Evolutionary conservation across 805 yeast genomes (phyloP).

Genomic region (Yamadazyma philogaea): DNA sequence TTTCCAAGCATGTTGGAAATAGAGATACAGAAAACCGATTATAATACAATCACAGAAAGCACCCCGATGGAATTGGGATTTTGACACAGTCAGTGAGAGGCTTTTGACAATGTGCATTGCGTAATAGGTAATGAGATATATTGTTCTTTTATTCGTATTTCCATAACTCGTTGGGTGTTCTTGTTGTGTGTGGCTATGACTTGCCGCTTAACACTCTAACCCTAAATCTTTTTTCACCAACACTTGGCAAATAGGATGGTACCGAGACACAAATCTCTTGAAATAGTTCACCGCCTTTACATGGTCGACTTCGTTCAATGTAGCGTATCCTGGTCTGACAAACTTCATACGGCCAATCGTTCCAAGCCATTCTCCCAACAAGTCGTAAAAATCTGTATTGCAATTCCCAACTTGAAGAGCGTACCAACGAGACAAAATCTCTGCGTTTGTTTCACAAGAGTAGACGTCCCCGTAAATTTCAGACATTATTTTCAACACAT

Average conservation of each 20-base stretch:
- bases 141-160: too few species aligned
- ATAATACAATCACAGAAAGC: too few species aligned
- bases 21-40: too few species aligned
- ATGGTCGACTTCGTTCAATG: conserved; percentile 62
- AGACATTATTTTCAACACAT: conserved; percentile 30
- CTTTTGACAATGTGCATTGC: too few species aligned
- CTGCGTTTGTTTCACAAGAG: conserved; percentile 65
- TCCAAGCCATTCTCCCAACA: conserved; percentile 79
- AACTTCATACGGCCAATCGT: conserved; percentile 94
- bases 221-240: conserved; percentile 83
- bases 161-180: too few species aligned
- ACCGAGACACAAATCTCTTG: conserved; percentile 51
- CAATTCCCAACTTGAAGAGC: conserved; percentile 59
- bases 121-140: too few species aligned
- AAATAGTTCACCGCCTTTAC: conserved; percentile 66
- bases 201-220: background rate
- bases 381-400: conserved; percentile 43
- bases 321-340: conserved; percentile 79
- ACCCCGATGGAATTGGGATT: too few species aligned
- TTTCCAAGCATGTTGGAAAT: too few species aligned
- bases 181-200: too few species aligned
- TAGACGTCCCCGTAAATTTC: conserved; percentile 37
- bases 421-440: conserved; percentile 76
- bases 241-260: conserved; percentile 82
- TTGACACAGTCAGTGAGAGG: too few species aligned